Evolutionary conservation across 345 rosid species (phyloP).

Genomic region (Raphanus raphanistrum): DNA sequence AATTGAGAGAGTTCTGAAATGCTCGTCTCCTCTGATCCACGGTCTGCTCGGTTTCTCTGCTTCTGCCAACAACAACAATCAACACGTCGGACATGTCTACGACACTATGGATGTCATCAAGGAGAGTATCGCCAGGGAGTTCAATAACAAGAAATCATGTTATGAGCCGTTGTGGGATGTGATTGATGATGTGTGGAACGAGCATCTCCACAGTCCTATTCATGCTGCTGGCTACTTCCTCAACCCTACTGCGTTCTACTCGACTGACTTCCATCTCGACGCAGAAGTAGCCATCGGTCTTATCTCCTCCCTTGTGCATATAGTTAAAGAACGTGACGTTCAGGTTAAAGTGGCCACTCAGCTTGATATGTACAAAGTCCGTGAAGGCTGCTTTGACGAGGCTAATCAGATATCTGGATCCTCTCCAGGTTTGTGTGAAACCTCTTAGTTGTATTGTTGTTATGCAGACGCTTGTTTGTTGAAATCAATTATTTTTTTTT

Average conservation of each 20-base stretch:
- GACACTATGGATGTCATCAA: conserved; percentile 63
- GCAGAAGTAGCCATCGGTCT: conserved; percentile 53
- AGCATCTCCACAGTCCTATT: conserved; percentile 53
- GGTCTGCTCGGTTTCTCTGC: conserved; percentile 40
- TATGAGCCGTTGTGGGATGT: conserved; percentile 53
- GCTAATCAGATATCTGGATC: conserved; percentile 41
- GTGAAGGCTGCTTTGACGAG: conserved; percentile 44
- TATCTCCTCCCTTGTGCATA: conserved; percentile 40
- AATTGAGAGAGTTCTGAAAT: conserved; percentile 48
- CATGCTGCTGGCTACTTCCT: conserved; percentile 71
- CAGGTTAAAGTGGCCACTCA: conserved; percentile 45
- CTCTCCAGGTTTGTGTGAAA: conserved; percentile 46
- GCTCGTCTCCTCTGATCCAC: conserved; percentile 47
- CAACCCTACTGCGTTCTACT: conserved; percentile 58
- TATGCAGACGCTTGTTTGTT: neutral
- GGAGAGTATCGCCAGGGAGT: conserved; percentile 45
- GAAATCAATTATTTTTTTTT: neutral
- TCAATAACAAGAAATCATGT: conserved; percentile 27
- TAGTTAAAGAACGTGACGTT: conserved; percentile 35
- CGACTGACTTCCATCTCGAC: conserved; percentile 48
- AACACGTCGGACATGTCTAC: conserved; percentile 24
- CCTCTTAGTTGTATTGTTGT: neutral
- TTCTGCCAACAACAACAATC: conserved; percentile 26
- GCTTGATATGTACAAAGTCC: conserved; percentile 44
- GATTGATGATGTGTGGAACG: conserved; percentile 64